These are phyloP conservation scores for Mucor mucedo DNA, from an alignment of 371 early-diverging fungal genomes.

Conservation along the genomic window DNA sequence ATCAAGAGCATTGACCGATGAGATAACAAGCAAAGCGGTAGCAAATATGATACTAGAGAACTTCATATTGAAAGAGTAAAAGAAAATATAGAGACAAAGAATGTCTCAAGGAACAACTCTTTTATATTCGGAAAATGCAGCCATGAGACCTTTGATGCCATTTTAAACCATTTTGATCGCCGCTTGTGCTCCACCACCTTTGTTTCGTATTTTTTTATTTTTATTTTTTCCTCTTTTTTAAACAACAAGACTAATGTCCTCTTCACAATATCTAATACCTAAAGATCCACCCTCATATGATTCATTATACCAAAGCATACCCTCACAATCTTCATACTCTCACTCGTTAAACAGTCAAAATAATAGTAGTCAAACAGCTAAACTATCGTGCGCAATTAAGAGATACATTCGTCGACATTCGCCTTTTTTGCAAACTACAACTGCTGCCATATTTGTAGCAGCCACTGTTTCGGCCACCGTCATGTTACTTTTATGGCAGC, in stretches of 20 bases:
- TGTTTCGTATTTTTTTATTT: conserved; percentile 5
- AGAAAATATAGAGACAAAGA: neutral
- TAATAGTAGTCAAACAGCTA: conserved; percentile 16
- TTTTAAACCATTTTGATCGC: no score
- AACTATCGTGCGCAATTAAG: conserved; percentile 20
- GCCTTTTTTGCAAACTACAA: conserved; percentile 41
- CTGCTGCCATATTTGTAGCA: conserved; percentile 50
- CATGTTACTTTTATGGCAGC: conserved; percentile 51
- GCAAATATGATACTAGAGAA: conserved; percentile 10
- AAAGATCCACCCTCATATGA: conserved; percentile 54
- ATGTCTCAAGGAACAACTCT: neutral
- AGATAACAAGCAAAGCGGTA: neutral
- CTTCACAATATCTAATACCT: conserved; percentile 32
- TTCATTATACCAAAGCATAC: conserved; percentile 40
- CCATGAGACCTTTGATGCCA: no score
- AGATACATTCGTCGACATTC: conserved; percentile 35
- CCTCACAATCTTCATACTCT: conserved; percentile 26
- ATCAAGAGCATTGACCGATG: conserved; percentile 9
- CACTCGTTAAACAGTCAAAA: conserved; percentile 9
- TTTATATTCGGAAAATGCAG: neutral
- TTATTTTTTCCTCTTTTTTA: conserved; percentile 8
- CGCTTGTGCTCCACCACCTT: neutral
- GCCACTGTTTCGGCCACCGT: conserved; percentile 50
- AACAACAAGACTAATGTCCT: conserved; percentile 18
- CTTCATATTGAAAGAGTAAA: conserved; percentile 16